Percentiles rank a stretch among this genome's conserved stretches.
phyloP scores from a whole-genome alignment of 257 asterid genomes.

The Przewalskia tangutica region DNA sequence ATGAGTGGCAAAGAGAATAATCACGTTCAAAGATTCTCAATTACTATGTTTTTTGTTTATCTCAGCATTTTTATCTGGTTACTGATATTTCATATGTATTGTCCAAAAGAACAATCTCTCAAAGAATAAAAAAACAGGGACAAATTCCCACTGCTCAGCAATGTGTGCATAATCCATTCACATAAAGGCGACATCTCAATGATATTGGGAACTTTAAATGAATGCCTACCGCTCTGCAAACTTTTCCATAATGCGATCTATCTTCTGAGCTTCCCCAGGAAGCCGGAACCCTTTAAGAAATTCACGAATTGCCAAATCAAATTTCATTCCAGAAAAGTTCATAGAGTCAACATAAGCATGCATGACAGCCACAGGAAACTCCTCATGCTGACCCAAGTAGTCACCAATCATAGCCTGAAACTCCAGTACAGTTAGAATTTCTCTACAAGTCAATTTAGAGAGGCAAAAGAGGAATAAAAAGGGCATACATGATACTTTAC shows the following conservation, averaged over 20 bases:
- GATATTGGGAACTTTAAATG: not conserved
- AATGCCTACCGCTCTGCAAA: conserved; percentile 87
- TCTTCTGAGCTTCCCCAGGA: conserved; percentile 99
- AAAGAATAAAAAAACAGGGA: not conserved
- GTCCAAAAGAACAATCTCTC: not conserved
- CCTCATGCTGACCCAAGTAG: conserved; percentile 97
- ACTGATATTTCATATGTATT: not conserved
- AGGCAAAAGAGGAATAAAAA: not conserved
- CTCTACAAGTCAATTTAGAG: conserved; percentile 8
- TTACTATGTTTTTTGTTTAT: not conserved
- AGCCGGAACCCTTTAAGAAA: conserved; percentile 90
- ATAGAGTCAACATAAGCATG: conserved; percentile 94
- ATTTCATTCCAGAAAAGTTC: conserved; percentile 82
- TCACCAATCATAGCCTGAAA: conserved; percentile 88
- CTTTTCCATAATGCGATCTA: conserved; percentile 98
- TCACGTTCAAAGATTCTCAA: not conserved
- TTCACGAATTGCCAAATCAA: conserved; percentile 87
- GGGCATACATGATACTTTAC: conserved; percentile 17
- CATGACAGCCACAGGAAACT: conserved; percentile 96
- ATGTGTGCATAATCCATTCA: not conserved
- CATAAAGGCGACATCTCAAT: not conserved
- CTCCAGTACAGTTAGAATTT: conserved; percentile 16
- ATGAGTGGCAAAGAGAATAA: not conserved
- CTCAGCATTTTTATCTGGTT: not conserved
- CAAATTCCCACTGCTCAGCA: not conserved